Conservation (phyloP, 257 asterid species). For the Cruciata laevipes region DNA sequence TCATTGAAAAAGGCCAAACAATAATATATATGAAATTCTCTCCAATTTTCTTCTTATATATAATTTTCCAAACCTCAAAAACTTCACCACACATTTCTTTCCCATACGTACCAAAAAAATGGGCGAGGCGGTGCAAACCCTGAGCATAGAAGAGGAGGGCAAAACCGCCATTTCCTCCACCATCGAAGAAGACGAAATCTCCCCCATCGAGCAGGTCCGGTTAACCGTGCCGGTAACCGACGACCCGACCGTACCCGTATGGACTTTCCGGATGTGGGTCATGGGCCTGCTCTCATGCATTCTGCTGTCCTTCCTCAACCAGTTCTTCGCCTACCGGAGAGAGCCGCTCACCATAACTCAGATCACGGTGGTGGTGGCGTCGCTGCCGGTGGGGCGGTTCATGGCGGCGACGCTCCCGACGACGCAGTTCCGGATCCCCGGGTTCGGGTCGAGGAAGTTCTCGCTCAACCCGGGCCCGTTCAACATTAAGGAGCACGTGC, state of each 20-base stretch:
- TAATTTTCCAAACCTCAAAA: neutral
- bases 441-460: slow-evolving; percentile 18
- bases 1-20: neutral
- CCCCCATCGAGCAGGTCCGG: slow-evolving; percentile 1
- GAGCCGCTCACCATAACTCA: slow-evolving; percentile 35
- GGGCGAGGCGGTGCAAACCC: neutral
- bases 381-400: slow-evolving; percentile 18
- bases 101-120: neutral
- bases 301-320: slow-evolving; percentile 68
- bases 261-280: slow-evolving; percentile 90
- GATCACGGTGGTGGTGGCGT: slow-evolving; percentile 53
- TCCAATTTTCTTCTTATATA: no score
- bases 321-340: slow-evolving; percentile 55
- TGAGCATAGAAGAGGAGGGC: neutral
- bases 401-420: slow-evolving; percentile 68
- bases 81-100: neutral
- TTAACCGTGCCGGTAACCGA: slow-evolving; percentile 26
- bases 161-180: neutral
- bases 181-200: slow-evolving; percentile 24
- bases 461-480: slow-evolving; percentile 81
- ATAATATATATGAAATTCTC: neutral
- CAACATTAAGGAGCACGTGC: slow-evolving; percentile 76
- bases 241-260: slow-evolving; percentile 61
- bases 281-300: slow-evolving; percentile 60
- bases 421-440: slow-evolving; percentile 26